Evolutionary conservation across 2,329 filamentous ascomycete genomes (phyloP).

Genomic region (Aspergillus neotritici): DNA sequence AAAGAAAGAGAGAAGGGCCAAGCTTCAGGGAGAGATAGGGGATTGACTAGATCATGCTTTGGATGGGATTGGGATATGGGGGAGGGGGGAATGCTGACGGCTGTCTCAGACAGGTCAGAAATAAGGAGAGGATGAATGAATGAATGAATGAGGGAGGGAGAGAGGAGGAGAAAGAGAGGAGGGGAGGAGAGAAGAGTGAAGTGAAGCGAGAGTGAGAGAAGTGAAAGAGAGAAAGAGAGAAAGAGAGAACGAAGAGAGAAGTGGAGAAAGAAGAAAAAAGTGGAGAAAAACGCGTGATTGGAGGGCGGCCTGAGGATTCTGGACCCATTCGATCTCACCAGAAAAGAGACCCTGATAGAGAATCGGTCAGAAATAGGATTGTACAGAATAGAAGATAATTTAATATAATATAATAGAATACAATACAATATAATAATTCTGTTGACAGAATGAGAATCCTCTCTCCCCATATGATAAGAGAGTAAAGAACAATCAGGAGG

Average conservation of each 20-base stretch:
- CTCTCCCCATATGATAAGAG: no score
- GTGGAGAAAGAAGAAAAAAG: neutral
- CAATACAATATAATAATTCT: no score
- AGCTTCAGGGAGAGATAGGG: no score
- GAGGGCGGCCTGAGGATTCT: neutral
- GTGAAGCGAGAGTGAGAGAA: neutral
- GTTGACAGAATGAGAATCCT: no score
- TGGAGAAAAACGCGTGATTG: conserved; percentile 1
- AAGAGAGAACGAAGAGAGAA: neutral
- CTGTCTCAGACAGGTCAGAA: neutral
- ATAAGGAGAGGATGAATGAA: conserved; percentile 1
- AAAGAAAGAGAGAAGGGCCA: no score
- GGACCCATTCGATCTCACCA: no score
- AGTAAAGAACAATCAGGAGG: no score
- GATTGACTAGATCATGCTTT: no score
- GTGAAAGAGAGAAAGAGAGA: neutral
- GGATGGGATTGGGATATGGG: neutral
- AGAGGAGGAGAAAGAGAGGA: neutral
- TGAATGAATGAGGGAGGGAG: conserved; percentile 2
- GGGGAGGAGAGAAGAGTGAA: neutral
- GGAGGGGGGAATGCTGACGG: neutral
- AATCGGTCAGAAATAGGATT: no score
- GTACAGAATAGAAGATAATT: no score
- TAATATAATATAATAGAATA: no score
- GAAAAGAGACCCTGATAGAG: no score